These are phyloP conservation scores for Taiwanofungus camphoratus DNA, from an alignment of 1,284 basidiomycete genomes.

Conservation along the genomic window DNA sequence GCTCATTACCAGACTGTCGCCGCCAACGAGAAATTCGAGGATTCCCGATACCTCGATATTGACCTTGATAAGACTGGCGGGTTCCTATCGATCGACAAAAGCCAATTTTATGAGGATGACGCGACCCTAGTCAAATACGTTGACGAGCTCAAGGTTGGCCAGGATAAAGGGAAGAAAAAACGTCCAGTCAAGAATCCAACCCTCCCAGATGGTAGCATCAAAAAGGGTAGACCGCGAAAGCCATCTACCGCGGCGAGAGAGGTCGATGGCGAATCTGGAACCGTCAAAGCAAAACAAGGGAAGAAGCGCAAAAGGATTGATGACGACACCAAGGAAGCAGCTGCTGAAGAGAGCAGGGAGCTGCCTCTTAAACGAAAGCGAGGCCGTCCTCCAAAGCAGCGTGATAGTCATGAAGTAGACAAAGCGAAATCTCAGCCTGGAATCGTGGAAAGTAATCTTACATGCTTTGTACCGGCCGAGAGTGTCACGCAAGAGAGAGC, in stretches of 20 bases:
- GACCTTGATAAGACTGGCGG: slow-evolving; percentile 48
- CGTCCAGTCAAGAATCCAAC: slow-evolving; percentile 21
- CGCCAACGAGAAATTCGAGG: slow-evolving; percentile 52
- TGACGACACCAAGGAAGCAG: slow-evolving; percentile 7
- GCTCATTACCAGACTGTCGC: slow-evolving; percentile 53
- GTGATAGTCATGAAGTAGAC: background rate
- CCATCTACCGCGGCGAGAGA: slow-evolving; percentile 1
- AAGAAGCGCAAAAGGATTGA: slow-evolving; percentile 26
- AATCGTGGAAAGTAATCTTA: no score
- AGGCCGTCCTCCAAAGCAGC: slow-evolving; percentile 8
- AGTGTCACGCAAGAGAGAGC: background rate
- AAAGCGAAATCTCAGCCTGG: no score
- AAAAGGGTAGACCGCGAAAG: slow-evolving; percentile 26
- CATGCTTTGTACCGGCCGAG: background rate
- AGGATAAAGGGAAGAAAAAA: slow-evolving; percentile 20
- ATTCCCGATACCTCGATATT: slow-evolving; percentile 36
- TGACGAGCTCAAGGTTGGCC: slow-evolving; percentile 37
- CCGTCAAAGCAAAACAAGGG: slow-evolving; percentile 9
- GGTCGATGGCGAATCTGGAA: slow-evolving; percentile 7
- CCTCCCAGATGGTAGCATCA: slow-evolving; percentile 23
- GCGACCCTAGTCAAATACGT: slow-evolving; percentile 39
- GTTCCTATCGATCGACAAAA: slow-evolving; percentile 39
- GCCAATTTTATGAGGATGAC: slow-evolving; percentile 49
- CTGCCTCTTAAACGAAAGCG: slow-evolving; percentile 26
- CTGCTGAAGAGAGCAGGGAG: slow-evolving; percentile 20